phyloP scores from a whole-genome alignment of 2,329 filamentous ascomycete species.

The Fusarium longipes region DNA sequence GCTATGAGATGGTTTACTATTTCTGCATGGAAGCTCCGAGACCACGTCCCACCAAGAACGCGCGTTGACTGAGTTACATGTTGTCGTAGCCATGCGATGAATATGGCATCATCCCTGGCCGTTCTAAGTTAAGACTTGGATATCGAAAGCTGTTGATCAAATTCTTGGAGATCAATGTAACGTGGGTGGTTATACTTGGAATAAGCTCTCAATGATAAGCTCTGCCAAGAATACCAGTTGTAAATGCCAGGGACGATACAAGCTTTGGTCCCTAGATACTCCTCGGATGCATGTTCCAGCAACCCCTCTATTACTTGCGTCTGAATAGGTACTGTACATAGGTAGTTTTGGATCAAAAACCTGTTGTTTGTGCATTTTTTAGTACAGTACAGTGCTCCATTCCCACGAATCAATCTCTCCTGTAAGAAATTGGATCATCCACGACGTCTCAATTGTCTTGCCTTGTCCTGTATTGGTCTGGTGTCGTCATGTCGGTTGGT shows the following conservation, averaged over 20 bases:
- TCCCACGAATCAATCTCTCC: conserved; percentile 29
- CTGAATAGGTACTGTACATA: conserved; percentile 3
- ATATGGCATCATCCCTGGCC: neutral
- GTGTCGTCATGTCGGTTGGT: conserved; percentile 34
- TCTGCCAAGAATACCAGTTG: conserved; percentile 10
- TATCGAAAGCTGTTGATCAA: conserved; percentile 16
- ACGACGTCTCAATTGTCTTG: conserved; percentile 25
- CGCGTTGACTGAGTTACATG: conserved; percentile 28
- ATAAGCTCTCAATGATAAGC: conserved; percentile 11
- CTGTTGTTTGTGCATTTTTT: conserved; percentile 30
- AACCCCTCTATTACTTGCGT: conserved; percentile 9
- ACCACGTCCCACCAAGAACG: conserved; percentile 30
- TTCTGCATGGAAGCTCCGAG: conserved; percentile 6
- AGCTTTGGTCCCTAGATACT: conserved; percentile 13
- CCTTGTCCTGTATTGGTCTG: conserved; percentile 2
- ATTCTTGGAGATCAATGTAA: conserved; percentile 1
- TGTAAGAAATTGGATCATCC: conserved; percentile 30
- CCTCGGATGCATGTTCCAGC: conserved; percentile 14
- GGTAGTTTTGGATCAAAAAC: conserved; percentile 24
- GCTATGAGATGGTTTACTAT: conserved; percentile 3
- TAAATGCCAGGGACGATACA: conserved; percentile 11
- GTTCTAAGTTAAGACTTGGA: conserved; percentile 15
- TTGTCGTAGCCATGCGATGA: conserved; percentile 8
- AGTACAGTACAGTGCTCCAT: conserved; percentile 19
- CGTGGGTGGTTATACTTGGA: conserved; percentile 8